Base-by-base conservation (phyloP, 208 protist genomes). In the Wallacemonas sp. region DNA sequence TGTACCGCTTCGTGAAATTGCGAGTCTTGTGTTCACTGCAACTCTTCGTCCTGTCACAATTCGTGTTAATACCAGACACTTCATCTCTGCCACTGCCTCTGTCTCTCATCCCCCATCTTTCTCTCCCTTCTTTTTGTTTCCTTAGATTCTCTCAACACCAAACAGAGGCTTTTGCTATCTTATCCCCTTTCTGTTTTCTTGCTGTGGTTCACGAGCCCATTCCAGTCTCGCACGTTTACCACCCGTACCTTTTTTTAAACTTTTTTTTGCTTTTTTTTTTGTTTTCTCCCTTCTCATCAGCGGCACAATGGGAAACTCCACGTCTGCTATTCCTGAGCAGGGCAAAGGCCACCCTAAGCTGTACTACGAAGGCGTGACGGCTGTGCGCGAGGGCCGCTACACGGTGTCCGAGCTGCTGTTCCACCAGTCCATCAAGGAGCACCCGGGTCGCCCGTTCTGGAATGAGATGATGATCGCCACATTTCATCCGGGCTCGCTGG, bases 391-490 rank as follows among this genome's bases (percentile, higher is more conserved):
- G 32, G 77, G 77, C n/a, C 77, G 77, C n/a, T 79, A 70, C 72
- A 83, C 72, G 8, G 76, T 79, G 33, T 67, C 77, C 12, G 72
- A 78, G 41, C 75, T 83, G 32, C 74, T 76, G 61, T 83, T 76
- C 49, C 72, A 79, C 2, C 77, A 83, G 55, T 72, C 72, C 42
- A 70, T 79, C 68, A 68, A 79, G 42, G 61, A 71, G 22, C 77
- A 83, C 52, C 57, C 70, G 3, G 77, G 77, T 0, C 48, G 71
- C 31, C 28, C 33, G 3, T 83, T 79, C 48, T 83, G 77, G 72
- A 44, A 48, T 16, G 63, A 50, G n/a, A 29, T 55, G 54, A 68
- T 42, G 42, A 22, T 65, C 54, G 61, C 52, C 41, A 65, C 4
- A 11, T 61, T 61, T 26, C 52, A 65, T 20, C 29, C 26, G 23